Percentiles rank a stretch among this genome's conserved stretches.
These are phyloP conservation scores for Pinus albicaulis DNA, from an alignment of 75 land plant genomes.

Conservation along the genomic window DNA sequence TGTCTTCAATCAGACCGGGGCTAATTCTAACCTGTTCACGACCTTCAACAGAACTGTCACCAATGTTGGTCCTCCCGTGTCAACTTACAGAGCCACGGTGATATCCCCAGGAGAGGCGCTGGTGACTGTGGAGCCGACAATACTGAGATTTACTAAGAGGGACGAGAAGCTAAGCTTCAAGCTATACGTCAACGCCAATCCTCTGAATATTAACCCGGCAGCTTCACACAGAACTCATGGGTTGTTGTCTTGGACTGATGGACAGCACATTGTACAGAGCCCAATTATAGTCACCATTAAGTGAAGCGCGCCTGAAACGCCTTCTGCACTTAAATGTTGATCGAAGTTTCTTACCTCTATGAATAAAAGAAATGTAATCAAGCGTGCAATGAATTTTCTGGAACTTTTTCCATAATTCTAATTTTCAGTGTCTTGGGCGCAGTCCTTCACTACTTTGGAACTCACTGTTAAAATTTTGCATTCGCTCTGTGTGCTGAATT, in stretches of 20 bases:
- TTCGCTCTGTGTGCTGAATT: no score
- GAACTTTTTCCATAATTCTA: no score
- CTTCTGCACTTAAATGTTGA: no score
- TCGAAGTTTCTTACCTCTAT: no score
- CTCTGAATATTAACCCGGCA: constrained; percentile 29
- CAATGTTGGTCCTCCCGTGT: constrained; percentile 48
- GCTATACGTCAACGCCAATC: constrained; percentile 30
- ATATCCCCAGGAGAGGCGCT: constrained; percentile 23
- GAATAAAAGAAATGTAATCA: no score
- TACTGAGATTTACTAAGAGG: constrained; percentile 34
- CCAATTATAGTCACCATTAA: constrained; percentile 31
- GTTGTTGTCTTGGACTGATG: constrained; percentile 48
- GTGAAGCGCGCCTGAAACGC: no score
- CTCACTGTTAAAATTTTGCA: no score
- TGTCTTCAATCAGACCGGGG: constrained; percentile 30
- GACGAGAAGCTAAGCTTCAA: constrained; percentile 49
- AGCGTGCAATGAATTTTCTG: no score
- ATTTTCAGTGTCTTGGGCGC: no score
- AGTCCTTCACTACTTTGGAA: no score
- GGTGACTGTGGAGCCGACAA: constrained; percentile 47
- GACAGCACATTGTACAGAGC: constrained; percentile 44
- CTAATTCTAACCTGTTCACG: constrained; percentile 29
- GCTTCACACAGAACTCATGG: constrained; percentile 30
- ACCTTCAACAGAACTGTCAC: constrained; percentile 60
- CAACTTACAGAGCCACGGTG: constrained; percentile 31